Evolutionary conservation across 2,329 filamentous ascomycete genomes (phyloP).

Genomic region (Lasiodiplodia sp.): DNA sequence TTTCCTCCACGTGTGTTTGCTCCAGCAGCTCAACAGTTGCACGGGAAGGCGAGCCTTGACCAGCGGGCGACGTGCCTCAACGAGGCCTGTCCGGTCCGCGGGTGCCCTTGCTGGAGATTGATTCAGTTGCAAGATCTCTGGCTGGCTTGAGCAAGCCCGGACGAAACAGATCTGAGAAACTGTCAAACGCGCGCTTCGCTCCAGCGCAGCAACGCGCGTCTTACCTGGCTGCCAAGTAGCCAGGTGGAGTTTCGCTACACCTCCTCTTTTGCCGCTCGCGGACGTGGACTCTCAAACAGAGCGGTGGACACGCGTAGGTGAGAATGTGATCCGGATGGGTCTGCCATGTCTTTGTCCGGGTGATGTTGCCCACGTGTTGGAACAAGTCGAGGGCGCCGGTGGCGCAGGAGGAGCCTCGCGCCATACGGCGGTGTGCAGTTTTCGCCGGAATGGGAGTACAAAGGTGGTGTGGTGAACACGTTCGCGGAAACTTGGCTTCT

Average conservation of each 20-base stretch:
- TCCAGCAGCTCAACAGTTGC: neutral
- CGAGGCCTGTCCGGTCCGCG: neutral
- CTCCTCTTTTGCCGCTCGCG: constrained; percentile 1
- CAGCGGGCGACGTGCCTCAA: neutral
- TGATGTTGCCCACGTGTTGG: neutral
- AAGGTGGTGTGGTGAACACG: constrained; percentile 13
- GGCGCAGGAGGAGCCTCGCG: neutral
- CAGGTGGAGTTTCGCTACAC: neutral
- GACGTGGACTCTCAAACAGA: neutral
- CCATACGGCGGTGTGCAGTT: constrained; percentile 7
- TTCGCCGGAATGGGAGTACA: constrained; percentile 7
- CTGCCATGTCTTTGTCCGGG: neutral
- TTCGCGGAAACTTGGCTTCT: neutral
- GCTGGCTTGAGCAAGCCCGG: constrained; percentile 19
- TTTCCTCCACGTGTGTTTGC: neutral
- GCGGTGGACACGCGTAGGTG: neutral
- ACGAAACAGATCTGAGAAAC: constrained; percentile 23
- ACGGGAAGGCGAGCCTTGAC: neutral
- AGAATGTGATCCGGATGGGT: neutral
- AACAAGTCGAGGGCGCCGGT: neutral
- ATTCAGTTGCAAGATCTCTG: constrained; percentile 10
- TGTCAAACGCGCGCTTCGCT: constrained; percentile 8
- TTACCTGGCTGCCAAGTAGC: neutral
- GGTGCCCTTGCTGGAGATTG: neutral
- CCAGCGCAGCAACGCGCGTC: constrained; percentile 1